Conservation (phyloP, 129 eudicot species). For the Chrysanthemum seticuspe region DNA sequence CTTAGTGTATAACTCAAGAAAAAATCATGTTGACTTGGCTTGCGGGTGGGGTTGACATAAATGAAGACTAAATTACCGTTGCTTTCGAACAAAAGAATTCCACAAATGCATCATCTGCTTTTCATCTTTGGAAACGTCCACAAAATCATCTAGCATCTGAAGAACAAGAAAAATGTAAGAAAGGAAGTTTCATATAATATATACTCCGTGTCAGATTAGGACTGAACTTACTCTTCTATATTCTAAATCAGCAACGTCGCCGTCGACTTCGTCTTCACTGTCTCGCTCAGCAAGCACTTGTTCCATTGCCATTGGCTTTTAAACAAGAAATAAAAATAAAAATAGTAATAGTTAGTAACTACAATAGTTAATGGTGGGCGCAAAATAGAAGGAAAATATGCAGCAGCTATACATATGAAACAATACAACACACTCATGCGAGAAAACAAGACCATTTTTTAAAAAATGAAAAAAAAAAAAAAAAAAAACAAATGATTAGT, state of each 20-base stretch:
- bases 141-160: constrained; percentile 99
- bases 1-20: no score
- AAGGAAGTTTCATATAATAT: no score
- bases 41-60: not conserved
- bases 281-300: constrained; percentile 79
- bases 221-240: constrained; percentile 64
- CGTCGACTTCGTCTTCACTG: constrained; percentile 94
- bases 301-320: constrained; percentile 80
- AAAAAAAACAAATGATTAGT: not conserved
- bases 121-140: constrained; percentile 90
- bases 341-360: not conserved
- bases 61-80: constrained; percentile 46
- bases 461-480: not conserved
- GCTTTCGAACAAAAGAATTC: constrained; percentile 97
- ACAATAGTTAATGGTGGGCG: not conserved
- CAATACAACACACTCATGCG: no score
- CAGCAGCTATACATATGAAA: constrained; percentile 8
- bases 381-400: not conserved
- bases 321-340: constrained; percentile 9
- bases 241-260: constrained; percentile 85
- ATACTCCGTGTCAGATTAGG: constrained; percentile 6
- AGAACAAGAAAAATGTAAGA: constrained; percentile 13
- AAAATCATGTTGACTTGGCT: not conserved
- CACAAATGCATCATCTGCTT: constrained; percentile 97
- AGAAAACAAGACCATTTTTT: constrained; percentile 2